Base-by-base conservation (phyloP, 139 green algal species). In the Coelastrella sp. region DNA sequence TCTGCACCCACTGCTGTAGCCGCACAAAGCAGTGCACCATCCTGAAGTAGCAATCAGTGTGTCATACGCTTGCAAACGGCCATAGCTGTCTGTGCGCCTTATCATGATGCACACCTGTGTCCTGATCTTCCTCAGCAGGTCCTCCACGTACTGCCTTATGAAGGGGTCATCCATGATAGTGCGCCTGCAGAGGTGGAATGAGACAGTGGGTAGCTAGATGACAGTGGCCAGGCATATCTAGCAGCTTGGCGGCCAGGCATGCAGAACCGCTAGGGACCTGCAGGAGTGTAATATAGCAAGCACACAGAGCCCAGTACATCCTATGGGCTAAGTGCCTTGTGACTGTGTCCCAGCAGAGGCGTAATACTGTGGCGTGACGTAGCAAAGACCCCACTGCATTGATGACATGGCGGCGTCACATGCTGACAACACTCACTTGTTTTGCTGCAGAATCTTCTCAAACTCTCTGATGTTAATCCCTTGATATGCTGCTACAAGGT, bases 111-210 rank as follows among this genome's bases (percentile, higher is more conserved):
- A 5, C 91, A 96, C 96, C 94, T 98, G 96, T 56, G 97, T 99
- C 59, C 98, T 93, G 86, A 99, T 97, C 89, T 99, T 99, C 61
- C 93, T 96, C 22, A 99, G 94, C 88, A 99, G 94, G 92, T 99
- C 98, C 81, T 99, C 95, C 68, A 99, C 96, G 94, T 99, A 99
- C 81, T 98, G 94, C 17, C 95, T 88, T 89, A 99, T 98, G 94
- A 99, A 99, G 11, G 95, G 82, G 92, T 99, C 98, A n/a, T 97
- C 98, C 95, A 99, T 97, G 90, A 99, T 98, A 32, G 96, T 98
- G 57, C 92, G 81, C 92, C 95, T 96, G 93, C 74, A 66, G 11
- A 56, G 16, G 8, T n/a, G n/a, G n/a, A n/a, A n/a, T n/a, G n/a
- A n/a, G n/a, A n/a, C n/a, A n/a, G n/a, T n/a, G n/a, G n/a, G n/a